phyloP scores from a whole-genome alignment of 345 rosid genomes.

The Raphanus raphanistrum region DNA sequence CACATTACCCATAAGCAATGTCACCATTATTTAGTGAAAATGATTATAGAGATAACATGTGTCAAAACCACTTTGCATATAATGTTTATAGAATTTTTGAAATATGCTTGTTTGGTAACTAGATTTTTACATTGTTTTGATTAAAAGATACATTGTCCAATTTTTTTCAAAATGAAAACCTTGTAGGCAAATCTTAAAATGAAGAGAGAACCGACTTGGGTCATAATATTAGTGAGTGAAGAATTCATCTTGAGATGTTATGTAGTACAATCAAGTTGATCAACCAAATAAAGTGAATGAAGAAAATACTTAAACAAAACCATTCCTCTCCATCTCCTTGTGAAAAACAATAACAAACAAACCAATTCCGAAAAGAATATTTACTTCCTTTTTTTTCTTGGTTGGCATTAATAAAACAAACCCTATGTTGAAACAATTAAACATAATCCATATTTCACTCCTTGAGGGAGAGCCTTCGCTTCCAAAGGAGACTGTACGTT shows the following conservation, averaged over 20 bases:
- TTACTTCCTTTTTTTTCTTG: conserved; percentile 16
- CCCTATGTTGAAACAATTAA: conserved; percentile 36
- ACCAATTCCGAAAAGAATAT: conserved; percentile 24
- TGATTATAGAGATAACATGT: too few relatives aligned
- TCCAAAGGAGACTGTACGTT: conserved; percentile 16
- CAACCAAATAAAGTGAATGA: neutral
- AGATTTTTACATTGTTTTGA: too few relatives aligned
- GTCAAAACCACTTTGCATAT: too few relatives aligned
- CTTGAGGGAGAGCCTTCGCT: conserved; percentile 22
- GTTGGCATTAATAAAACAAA: conserved; percentile 16
- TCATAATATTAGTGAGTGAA: conserved; percentile 4
- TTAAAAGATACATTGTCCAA: too few relatives aligned
- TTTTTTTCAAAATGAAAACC: too few relatives aligned
- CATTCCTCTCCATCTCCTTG: neutral
- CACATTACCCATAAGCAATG: too few relatives aligned
- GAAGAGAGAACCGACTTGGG: neutral
- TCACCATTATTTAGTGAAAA: too few relatives aligned
- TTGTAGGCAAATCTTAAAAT: neutral
- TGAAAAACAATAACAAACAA: conserved; percentile 14
- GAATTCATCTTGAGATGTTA: neutral
- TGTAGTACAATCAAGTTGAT: conserved; percentile 3
- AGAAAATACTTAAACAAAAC: neutral
- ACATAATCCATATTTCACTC: conserved; percentile 12
- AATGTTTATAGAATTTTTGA: too few relatives aligned
- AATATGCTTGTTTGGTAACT: too few relatives aligned